A percentile compares a stretch with the other conserved stretches of the same genome.
These are phyloP conservation scores for Boletus barrowsii DNA, from an alignment of 768 basidiomycete genomes.

Conservation along the genomic window DNA sequence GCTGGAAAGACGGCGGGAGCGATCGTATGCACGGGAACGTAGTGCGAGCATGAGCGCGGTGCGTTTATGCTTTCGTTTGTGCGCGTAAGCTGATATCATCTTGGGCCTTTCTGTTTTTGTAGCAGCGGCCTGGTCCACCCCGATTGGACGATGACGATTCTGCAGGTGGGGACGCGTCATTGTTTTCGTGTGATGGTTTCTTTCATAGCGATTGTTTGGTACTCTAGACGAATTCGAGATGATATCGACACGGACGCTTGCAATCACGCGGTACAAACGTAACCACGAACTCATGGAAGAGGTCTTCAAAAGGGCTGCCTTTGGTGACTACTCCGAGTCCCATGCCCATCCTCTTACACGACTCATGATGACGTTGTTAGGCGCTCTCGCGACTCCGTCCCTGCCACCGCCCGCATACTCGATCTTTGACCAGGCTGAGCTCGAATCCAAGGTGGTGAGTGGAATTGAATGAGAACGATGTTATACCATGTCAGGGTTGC, in stretches of 20 bases:
- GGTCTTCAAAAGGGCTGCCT: conserved; percentile 72
- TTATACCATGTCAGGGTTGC: not conserved
- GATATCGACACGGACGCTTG: conserved; percentile 70
- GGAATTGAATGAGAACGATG: not conserved
- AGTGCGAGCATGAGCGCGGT: conserved; percentile 42
- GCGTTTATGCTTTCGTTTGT: conserved; percentile 14
- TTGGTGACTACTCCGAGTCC: conserved; percentile 34
- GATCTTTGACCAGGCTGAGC: conserved; percentile 54
- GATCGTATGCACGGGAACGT: conserved; percentile 52
- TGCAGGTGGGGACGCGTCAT: conserved; percentile 43
- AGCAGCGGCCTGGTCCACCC: conserved; percentile 33
- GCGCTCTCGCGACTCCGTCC: conserved; percentile 41
- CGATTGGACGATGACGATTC: conserved; percentile 60
- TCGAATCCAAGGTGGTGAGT: conserved; percentile 57
- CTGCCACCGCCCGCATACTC: conserved; percentile 52
- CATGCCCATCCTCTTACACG: too few species aligned
- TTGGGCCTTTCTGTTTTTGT: not conserved
- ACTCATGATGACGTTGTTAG: conserved; percentile 24
- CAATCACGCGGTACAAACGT: conserved; percentile 67
- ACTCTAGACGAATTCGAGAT: conserved; percentile 60
- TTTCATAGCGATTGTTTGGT: not conserved
- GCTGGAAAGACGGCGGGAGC: conserved; percentile 59
- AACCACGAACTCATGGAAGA: conserved; percentile 87
- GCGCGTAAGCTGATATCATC: not conserved
- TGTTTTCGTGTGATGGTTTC: not conserved